Base-by-base conservation (phyloP, 1,139 yeast genomes). In the Lodderomyces beijingensis region DNA sequence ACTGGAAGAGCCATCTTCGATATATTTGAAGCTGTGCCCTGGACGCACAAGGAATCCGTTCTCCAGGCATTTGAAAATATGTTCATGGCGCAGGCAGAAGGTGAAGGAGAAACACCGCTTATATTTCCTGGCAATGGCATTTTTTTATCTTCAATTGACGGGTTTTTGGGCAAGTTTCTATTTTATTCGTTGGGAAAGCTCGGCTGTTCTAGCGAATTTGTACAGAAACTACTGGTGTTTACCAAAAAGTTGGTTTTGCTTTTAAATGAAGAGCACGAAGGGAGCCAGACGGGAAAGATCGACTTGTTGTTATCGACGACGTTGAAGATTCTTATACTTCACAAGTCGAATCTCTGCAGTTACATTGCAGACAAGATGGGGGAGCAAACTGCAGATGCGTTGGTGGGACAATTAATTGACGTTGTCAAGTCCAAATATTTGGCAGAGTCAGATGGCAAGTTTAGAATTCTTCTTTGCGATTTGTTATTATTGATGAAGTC, bases 391-490 rank as follows among this genome's bases (percentile, higher is more conserved):
- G 34, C 28, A 4, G 57, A 65, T 31, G 46, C 49, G 3, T 66
- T 75, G 37, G 51, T 73, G 28, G 51, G 53, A 33, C 74, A 72
- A 34, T 55, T 79, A 45, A 63, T 70, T 16, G 57, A 57, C 4
- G 48, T 81, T 7, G 59, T 77, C 36, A 62, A 65, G 25, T 65
- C 75, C 5, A 50, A 55, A 4, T 58, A 66, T 19, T 55, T 77
- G 35, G 34, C 47, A 1, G 33, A 60, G 3, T 58, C 55, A 23
- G 67, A 68, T 44, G 73, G 74, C 31, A 74, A 74, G 41, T 50
- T 81, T 39, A 74, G 72, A 44, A 74, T 81, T 34, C 56, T 81
- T 41, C 56, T 81, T 2, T 79, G 79, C 45, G 91, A 83, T 49
- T 62, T 81, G 28, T 54, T 81, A 25, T 57, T 78, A 3, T 70